phyloP scores from a whole-genome alignment of 225 moss, liverwort and hornwort genomes.

The Lunularia cruciata region DNA sequence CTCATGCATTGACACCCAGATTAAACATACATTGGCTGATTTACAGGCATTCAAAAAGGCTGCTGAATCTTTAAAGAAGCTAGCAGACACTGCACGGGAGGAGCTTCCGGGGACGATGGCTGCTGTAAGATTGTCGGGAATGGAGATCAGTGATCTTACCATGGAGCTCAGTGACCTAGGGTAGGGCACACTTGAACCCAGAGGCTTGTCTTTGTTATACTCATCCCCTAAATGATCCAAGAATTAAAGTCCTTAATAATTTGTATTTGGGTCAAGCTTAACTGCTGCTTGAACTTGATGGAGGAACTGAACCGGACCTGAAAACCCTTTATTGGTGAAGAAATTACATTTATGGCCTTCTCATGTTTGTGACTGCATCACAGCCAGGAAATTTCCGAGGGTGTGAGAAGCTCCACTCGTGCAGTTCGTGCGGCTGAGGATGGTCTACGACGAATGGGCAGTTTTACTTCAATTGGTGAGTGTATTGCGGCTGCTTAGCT shows the following conservation, averaged over 20 bases:
- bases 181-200: constrained; percentile 34
- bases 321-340: background rate
- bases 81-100: constrained; percentile 90
- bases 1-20: too few species aligned
- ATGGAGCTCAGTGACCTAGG: constrained; percentile 99
- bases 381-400: constrained; percentile 97
- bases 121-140: constrained; percentile 90
- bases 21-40: too few species aligned
- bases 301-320: background rate
- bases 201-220: background rate
- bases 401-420: constrained; percentile 88
- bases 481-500: background rate
- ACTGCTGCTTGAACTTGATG: too few species aligned
- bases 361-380: background rate
- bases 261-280: too few species aligned
- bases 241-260: too few species aligned
- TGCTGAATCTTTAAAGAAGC: constrained; percentile 75
- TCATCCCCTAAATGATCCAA: background rate
- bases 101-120: constrained; percentile 99
- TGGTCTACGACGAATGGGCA: constrained; percentile 74
- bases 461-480: constrained; percentile 77
- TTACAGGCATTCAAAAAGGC: constrained; percentile 76
- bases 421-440: constrained; percentile 85
- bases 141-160: constrained; percentile 99
- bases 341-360: too few species aligned